phyloP scores from a whole-genome alignment of 768 basidiomycete species.

The Arthromyces matolae region DNA sequence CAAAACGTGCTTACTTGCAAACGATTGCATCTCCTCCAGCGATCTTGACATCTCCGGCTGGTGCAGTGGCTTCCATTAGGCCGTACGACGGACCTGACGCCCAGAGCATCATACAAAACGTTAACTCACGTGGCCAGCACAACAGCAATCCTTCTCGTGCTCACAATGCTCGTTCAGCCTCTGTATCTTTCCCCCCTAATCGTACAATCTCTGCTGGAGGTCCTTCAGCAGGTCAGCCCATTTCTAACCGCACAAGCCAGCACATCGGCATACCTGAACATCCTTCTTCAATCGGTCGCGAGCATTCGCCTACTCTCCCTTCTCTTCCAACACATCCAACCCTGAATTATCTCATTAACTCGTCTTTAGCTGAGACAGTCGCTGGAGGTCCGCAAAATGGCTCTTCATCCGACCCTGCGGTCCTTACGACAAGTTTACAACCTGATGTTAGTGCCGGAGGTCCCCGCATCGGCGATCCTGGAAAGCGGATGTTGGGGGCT shows the following conservation, averaged over 20 bases:
- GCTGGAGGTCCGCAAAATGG: slow-evolving; percentile 33
- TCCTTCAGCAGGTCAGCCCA: slow-evolving; percentile 31
- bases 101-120: slow-evolving; percentile 76
- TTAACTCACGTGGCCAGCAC: slow-evolving; percentile 69
- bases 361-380: slow-evolving; percentile 57
- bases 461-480: slow-evolving; percentile 86
- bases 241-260: slow-evolving; percentile 34
- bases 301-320: slow-evolving; percentile 81
- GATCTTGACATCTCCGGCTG: slow-evolving; percentile 56
- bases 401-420: slow-evolving; percentile 62
- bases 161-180: slow-evolving; percentile 66
- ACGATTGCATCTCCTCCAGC: slow-evolving; percentile 81
- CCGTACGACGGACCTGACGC: slow-evolving; percentile 97
- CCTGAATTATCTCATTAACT: slow-evolving; percentile 79
- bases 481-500: slow-evolving; percentile 84
- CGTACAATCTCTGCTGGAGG: slow-evolving; percentile 45
- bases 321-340: slow-evolving; percentile 80
- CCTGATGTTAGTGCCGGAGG: slow-evolving; percentile 41
- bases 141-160: slow-evolving; percentile 63
- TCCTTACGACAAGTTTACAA: slow-evolving; percentile 55
- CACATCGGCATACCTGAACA: slow-evolving; percentile 55
- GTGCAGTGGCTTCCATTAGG: slow-evolving; percentile 59
- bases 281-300: slow-evolving; percentile 46
- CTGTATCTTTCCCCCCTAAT: slow-evolving; percentile 57
- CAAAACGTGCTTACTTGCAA: slow-evolving; percentile 92